A percentile compares a stretch with the other conserved stretches of the same genome.
Conservation (phyloP, 495 filamentous ascomycete genomes). For the Cairneyella variabilis region DNA sequence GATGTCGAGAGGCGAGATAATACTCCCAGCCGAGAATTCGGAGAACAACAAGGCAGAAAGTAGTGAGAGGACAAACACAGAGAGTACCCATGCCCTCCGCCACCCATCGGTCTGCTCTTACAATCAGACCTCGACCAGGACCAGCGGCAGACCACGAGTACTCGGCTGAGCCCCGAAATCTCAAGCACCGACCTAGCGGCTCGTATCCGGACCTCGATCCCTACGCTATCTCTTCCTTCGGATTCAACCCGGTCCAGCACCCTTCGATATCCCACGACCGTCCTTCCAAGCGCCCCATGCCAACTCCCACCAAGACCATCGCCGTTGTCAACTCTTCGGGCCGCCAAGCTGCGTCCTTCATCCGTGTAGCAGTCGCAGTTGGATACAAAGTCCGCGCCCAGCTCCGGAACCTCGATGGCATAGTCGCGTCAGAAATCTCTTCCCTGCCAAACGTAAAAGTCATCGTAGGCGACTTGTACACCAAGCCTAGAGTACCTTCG, state of each 20-base stretch:
- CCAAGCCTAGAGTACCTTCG: constrained; percentile 37
- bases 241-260: constrained; percentile 10
- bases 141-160: background rate
- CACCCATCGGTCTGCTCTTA: constrained; percentile 17
- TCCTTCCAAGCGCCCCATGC: constrained; percentile 44
- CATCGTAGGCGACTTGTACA: constrained; percentile 76
- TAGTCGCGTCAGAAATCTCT: constrained; percentile 79
- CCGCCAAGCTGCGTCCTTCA: constrained; percentile 88
- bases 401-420: constrained; percentile 73
- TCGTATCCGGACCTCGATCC: background rate
- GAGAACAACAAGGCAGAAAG: background rate
- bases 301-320: constrained; percentile 67
- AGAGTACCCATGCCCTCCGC: constrained; percentile 20
- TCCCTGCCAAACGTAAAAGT: constrained; percentile 80
- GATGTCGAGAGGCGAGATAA: background rate
- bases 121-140: constrained; percentile 18
- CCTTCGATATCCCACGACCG: constrained; percentile 35
- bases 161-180: constrained; percentile 13
- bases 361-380: constrained; percentile 86
- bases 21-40: background rate
- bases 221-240: background rate
- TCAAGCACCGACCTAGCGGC: constrained; percentile 18
- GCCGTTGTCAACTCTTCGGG: constrained; percentile 91
- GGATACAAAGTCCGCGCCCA: constrained; percentile 90
- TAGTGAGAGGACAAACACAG: background rate